These are phyloP conservation scores for Endocalyx cinctus DNA, from an alignment of 2,329 filamentous ascomycete species.

Conservation along the genomic window DNA sequence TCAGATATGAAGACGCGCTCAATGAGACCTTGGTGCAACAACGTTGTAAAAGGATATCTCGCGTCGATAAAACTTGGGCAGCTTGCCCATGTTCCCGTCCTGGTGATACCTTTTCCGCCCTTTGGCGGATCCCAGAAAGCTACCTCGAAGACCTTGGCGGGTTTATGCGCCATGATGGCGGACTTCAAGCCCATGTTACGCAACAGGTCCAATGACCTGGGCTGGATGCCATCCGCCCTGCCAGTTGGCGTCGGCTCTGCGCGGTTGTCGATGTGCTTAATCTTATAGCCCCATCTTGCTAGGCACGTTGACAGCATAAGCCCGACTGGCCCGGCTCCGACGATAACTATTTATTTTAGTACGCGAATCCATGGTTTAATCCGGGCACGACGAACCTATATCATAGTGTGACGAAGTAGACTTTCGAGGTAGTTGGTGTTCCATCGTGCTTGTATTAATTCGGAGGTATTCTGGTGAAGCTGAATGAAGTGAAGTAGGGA, in stretches of 20 bases:
- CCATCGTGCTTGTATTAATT: conserved; percentile 13
- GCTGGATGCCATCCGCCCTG: conserved; percentile 88
- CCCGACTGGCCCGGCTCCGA: conserved; percentile 85
- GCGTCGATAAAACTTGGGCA: conserved; percentile 80
- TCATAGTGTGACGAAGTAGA: conserved; percentile 32
- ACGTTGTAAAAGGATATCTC: conserved; percentile 65
- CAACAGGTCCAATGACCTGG: conserved; percentile 79
- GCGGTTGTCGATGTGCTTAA: conserved; percentile 92
- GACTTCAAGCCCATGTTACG: conserved; percentile 88
- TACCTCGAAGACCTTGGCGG: conserved; percentile 78
- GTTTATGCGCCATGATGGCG: conserved; percentile 80
- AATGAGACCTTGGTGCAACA: conserved; percentile 67
- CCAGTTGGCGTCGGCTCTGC: conserved; percentile 79
- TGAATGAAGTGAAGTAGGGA: conserved; percentile 2
- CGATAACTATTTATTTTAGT: conserved; percentile 75
- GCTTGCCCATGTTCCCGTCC: conserved; percentile 75
- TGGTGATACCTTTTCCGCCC: conserved; percentile 53
- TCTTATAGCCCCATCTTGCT: conserved; percentile 87
- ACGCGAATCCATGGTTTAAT: too few species aligned
- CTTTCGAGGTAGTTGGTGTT: conserved; percentile 14
- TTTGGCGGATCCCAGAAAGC: conserved; percentile 66
- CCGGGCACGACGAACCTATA: conserved; percentile 38
- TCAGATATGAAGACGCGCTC: conserved; percentile 67
- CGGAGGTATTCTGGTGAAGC: too few species aligned
- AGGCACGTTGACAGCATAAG: conserved; percentile 84